Conservation (phyloP, 2,329 filamentous ascomycete species). For the Penicillium sclerotiorum region DNA sequence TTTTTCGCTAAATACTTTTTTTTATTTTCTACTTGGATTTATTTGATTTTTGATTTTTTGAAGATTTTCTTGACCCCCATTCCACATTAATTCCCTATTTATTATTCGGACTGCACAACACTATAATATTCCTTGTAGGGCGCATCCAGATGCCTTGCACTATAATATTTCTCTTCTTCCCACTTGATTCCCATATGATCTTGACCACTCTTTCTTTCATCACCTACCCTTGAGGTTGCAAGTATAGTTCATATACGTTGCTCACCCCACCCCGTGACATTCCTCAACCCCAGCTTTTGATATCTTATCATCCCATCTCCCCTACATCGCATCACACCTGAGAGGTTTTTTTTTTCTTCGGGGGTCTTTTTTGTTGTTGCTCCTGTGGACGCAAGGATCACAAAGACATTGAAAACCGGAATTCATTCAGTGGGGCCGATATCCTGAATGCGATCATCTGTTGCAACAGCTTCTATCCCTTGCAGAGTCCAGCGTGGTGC, state of each 20-base stretch:
- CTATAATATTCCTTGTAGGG: slow-evolving; percentile 6
- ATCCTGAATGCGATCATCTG: slow-evolving; percentile 15
- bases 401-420: not conserved
- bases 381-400: slow-evolving; percentile 10
- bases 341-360: too few species aligned
- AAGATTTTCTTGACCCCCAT: not conserved
- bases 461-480: slow-evolving; percentile 9
- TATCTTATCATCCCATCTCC: not conserved
- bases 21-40: slow-evolving; percentile 8
- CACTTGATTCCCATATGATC: too few species aligned
- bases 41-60: too few species aligned
- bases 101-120: slow-evolving; percentile 5
- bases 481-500: slow-evolving; percentile 5
- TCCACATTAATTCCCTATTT: slow-evolving; percentile 3
- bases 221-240: too few species aligned
- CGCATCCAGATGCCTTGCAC: too few species aligned
- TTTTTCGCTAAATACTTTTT: not conserved
- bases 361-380: too few species aligned
- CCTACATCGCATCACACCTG: slow-evolving; percentile 6
- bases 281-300: too few species aligned
- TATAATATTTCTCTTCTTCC: slow-evolving; percentile 22
- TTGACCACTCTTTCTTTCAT: too few species aligned
- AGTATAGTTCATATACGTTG: too few species aligned
- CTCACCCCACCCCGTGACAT: slow-evolving; percentile 5
- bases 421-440: not conserved